phyloP scores from a whole-genome alignment of 2,329 filamentous ascomycete genomes.

The Sclerotiophoma versabilis region DNA sequence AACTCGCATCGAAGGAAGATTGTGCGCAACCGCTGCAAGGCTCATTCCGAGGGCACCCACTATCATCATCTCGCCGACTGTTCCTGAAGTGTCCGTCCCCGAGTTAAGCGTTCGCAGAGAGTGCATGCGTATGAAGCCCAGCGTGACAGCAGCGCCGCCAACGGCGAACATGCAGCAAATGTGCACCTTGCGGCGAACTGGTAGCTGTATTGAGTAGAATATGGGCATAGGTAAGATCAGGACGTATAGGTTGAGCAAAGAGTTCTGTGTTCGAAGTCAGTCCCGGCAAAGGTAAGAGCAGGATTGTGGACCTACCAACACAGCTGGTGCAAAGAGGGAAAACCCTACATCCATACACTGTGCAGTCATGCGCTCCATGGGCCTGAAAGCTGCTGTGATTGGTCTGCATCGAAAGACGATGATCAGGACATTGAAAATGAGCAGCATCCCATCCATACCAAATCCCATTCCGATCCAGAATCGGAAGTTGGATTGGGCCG shows the following conservation, averaged over 20 bases:
- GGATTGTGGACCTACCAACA: neutral
- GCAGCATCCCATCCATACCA: neutral
- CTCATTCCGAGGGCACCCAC: constrained; percentile 9
- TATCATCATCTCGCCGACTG: constrained; percentile 12
- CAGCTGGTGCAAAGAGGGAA: neutral
- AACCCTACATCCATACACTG: constrained; percentile 5
- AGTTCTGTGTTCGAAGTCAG: neutral
- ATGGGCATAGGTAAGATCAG: neutral
- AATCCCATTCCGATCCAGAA: constrained; percentile 7
- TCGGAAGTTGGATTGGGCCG: neutral
- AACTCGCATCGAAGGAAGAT: constrained; percentile 1
- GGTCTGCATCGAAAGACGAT: constrained; percentile 13
- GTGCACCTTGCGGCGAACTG: neutral
- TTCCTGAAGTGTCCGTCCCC: neutral
- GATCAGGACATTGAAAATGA: constrained; percentile 6
- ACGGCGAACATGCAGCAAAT: constrained; percentile 5
- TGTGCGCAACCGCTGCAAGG: constrained; percentile 7
- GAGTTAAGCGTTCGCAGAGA: neutral
- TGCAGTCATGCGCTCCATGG: neutral
- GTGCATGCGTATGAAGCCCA: constrained; percentile 13
- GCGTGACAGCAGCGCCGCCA: constrained; percentile 4
- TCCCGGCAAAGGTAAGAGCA: too few species aligned
- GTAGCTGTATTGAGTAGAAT: constrained; percentile 4
- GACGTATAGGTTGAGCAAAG: constrained; percentile 1
- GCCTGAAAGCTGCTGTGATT: constrained; percentile 2